Conservation (phyloP, 768 basidiomycete species). For the Galerina marginata region DNA sequence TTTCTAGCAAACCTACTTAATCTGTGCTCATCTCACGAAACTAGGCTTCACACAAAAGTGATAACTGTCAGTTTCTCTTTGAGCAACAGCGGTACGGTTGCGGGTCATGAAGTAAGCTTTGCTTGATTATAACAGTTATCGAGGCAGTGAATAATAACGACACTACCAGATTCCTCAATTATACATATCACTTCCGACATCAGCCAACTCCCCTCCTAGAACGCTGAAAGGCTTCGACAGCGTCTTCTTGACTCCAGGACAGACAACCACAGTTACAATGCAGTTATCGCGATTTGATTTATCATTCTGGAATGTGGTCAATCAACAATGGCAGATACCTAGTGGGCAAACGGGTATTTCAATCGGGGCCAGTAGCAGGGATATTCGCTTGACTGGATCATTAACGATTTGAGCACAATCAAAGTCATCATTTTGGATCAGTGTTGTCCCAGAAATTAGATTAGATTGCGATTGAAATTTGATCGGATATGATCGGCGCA, state of each 20-base stretch:
- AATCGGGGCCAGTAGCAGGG: slow-evolving; percentile 57
- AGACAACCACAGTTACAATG: slow-evolving; percentile 52
- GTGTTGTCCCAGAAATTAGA: too few relatives aligned
- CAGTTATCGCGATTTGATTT: slow-evolving; percentile 56
- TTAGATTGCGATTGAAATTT: too few relatives aligned
- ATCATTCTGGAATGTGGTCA: slow-evolving; percentile 57
- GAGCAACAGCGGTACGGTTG: slow-evolving; percentile 56
- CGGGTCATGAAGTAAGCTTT: slow-evolving; percentile 57
- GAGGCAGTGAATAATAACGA: not conserved
- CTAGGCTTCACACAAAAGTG: slow-evolving; percentile 57
- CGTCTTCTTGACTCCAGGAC: slow-evolving; percentile 47
- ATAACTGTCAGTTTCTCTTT: slow-evolving; percentile 59
- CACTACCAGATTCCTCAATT: slow-evolving; percentile 55
- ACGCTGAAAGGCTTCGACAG: slow-evolving; percentile 63
- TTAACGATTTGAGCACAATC: slow-evolving; percentile 28
- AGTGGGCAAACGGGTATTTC: slow-evolving; percentile 50
- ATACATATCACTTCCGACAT: slow-evolving; percentile 55
- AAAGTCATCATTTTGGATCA: slow-evolving; percentile 17
- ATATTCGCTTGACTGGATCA: slow-evolving; percentile 50
- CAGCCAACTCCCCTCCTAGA: slow-evolving; percentile 52
- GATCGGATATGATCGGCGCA: too few relatives aligned
- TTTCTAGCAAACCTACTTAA: not conserved
- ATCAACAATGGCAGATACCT: slow-evolving; percentile 62
- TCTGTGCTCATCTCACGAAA: not conserved
- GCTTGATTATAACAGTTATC: not conserved